Base-by-base conservation (phyloP, 75 land plant species). In the Pinus taeda region DNA sequence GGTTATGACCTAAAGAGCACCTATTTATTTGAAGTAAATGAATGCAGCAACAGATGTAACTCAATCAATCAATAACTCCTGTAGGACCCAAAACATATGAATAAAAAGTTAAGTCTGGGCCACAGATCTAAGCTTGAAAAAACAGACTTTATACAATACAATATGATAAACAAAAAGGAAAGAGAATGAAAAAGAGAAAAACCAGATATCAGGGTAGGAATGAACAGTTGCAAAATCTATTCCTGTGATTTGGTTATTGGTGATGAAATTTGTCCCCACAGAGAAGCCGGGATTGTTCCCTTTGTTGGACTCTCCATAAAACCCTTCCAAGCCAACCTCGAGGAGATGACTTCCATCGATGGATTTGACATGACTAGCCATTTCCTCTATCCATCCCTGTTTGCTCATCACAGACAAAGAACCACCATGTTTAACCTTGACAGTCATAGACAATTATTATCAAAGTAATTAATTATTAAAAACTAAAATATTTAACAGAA, bases 151-250 rank as follows among this genome's bases (percentile, higher is more conserved):
- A 49, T 49, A 1, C 12, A 49, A 13, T 49, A 11, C 55, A 49
- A 49, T 49, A 9, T 9, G 12, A 9, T 49, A 5, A 49, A 9
- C 2, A 49, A 49, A 9, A 49, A 49, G 11, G 55, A 9, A 9
- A 49, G 12, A 49, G 33, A 33, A 33, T 1, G 55, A 9, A 11
- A 49, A 49, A 49, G 55, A 11, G 12, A 49, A 20, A 73, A 77
- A 89, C 91, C 91, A 89, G 39, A 71, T 66, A 72, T 89, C 91
- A 14, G 91, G 86, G 67, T 89, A 89, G 3, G 84, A 78, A 73
- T 89, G 91, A 8, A 84, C 89, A 4, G 91, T 86, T 29, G 91
- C 77, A 61, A 86, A 89, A 75, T 89, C 91, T 53, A 89, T 73
- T 18, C 60, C 73, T 13, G 77, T 58, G 22, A 84, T 57, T 45